Base-by-base conservation (phyloP, 2,329 filamentous ascomycete genomes). In the Talaromyces sp. region DNA sequence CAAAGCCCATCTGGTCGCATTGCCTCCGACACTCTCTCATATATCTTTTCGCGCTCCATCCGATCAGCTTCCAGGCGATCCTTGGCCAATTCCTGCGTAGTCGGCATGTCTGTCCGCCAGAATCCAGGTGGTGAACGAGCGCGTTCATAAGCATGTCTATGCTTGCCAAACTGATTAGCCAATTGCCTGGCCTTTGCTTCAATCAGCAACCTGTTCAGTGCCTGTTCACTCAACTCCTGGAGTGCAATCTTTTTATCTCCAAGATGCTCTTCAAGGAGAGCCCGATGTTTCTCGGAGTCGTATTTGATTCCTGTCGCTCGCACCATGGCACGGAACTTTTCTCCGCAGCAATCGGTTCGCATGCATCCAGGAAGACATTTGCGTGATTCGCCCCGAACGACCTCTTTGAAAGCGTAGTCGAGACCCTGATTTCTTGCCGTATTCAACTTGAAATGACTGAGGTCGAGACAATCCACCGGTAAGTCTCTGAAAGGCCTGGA, bases 21-120 rank as follows among this genome's bases (percentile, higher is more conserved):
- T 1, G 95, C 93, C 74, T 98, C 93, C 59, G 88, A 83, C 77
- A 92, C 90, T 72, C 93, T 85, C 72, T 91, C 88, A 68, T 88
- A 84, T 1, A 97, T 83, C 64, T 86, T 84, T 59, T 86, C 81
- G 68, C 83, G 84, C 73, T 90, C 88, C 66, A 86, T 79, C 70
- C 82, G 83, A n/a, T 82, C 82, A 0, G 90, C 90, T 72, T 88
- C 87, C 66, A 84, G 83, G 65, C 85, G 85, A 71, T 94, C 87
- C 61, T 82, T 80, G 69, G 86, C 81, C 33, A 88, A 78, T 76
- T 97, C 91, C 75, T 98, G 95, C 1, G 95, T 97, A 31, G 82
- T 87, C 1, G 94, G 93, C 74, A 99, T 96, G 70, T 96, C 94
- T 1, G 90, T 85, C 62, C 91, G 84, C 95, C 95, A 99, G 74